Conservation (phyloP, 768 basidiomycete genomes). For the Suillus occidentalis region DNA sequence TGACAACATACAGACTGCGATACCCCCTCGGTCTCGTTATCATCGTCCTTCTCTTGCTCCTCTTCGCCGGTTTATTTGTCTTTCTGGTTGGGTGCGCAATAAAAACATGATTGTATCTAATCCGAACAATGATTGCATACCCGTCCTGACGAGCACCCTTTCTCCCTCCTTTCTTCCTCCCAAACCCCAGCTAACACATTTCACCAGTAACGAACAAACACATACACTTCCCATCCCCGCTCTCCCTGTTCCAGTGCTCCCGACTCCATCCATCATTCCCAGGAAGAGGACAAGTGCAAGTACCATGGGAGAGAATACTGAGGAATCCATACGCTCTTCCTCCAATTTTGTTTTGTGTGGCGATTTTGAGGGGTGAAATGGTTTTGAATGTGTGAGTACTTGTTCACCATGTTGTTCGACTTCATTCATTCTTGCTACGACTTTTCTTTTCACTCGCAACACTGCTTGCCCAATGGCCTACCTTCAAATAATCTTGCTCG, state of each 20-base stretch:
- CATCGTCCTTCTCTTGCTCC: conserved; percentile 55
- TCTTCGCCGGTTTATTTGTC: conserved; percentile 16
- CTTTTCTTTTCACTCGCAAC: background rate
- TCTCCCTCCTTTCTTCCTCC: background rate
- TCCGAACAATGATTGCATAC: background rate
- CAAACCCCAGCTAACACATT: background rate
- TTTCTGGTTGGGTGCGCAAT: background rate
- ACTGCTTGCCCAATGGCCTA: background rate
- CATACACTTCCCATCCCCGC: background rate
- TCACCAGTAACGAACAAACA: background rate
- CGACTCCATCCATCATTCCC: background rate
- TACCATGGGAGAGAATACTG: conserved; percentile 35
- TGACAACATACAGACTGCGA: conserved; percentile 50
- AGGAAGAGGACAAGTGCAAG: background rate
- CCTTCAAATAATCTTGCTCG: background rate
- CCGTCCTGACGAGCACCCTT: background rate
- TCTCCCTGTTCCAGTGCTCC: background rate
- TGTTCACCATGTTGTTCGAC: background rate
- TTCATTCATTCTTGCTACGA: background rate
- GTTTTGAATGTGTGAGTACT: conserved; percentile 56
- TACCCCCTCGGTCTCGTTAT: conserved; percentile 63
- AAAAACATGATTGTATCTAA: background rate
- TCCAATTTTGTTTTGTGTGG: conserved; percentile 57
- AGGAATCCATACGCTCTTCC: conserved; percentile 76
- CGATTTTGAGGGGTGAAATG: conserved; percentile 53